Base-by-base conservation (phyloP, 306 rosid species). In the Gastrolobium villosum region DNA sequence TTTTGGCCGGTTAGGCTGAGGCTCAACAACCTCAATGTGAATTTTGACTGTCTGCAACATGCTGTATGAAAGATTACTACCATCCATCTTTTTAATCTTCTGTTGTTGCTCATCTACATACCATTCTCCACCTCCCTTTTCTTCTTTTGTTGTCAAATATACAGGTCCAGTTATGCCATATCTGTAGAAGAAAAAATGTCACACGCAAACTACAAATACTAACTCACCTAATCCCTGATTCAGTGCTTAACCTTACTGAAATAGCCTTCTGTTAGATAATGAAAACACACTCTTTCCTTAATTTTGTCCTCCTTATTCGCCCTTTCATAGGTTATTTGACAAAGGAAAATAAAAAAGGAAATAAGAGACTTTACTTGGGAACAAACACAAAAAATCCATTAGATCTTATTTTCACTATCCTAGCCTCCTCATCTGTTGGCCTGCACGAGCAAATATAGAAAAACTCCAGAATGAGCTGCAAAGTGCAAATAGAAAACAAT, bases 1-100 rank as follows among this genome's bases (percentile, higher is more conserved):
- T 83, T 96, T 96, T 2, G 99, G 89, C 15, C 97, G 84, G 71
- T 93, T 87, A 41, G 99, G 98, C 72, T 91, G 98, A n/a, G 94
- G 99, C 86, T 91, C 98, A 70, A 93, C 99, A 65, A 96, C 91
- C 89, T 96, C 99, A 93, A 96, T 80, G 74, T 90, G 98, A 70
- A 96, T 87, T 60, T 61, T 74, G 31, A 96, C 96, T 0, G 93
- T 36, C 81, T 91, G 97, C 79, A 96, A 79, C 84, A 91, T 78
- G 11, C 85, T 79, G 83, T 86, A 93, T 32, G 98, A 83, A 72
- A 82, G 36, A 72, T n/a, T n/a, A n/a, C 97, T 90, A 9, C 98
- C 94, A 66, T 96, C 99, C 93, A 87, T 87, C 89, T 82, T 96
- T 81, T 78, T 96, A 35, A 96, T 89, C 89, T 87, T 85, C 87